A percentile compares a stretch with the other conserved stretches of the same genome.
phyloP scores from a whole-genome alignment of 2,329 filamentous ascomycete genomes.

The Colletotrichum cuscutae region DNA sequence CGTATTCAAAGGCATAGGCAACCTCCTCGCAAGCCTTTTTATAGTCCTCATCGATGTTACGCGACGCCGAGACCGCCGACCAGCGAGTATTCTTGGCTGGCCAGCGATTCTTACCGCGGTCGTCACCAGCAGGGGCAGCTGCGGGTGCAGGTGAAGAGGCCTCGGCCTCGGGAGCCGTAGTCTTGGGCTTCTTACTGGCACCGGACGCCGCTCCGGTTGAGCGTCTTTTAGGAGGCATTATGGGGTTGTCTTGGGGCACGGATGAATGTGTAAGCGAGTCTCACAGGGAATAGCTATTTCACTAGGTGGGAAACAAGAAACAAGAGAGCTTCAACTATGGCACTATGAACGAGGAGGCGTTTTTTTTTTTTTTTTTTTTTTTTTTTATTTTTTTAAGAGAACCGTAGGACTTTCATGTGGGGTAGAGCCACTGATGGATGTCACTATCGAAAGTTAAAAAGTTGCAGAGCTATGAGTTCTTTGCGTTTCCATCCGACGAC shows the following conservation, averaged over 20 bases:
- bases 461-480: background rate
- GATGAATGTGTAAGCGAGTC: background rate
- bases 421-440: background rate
- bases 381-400: no score
- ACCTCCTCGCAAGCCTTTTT: slow-evolving; percentile 39
- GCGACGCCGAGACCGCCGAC: slow-evolving; percentile 46
- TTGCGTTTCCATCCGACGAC: slow-evolving; percentile 8
- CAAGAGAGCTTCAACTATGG: no score
- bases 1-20: slow-evolving; percentile 41
- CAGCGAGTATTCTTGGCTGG: slow-evolving; percentile 41
- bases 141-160: background rate
- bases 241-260: background rate
- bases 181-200: slow-evolving; percentile 11
- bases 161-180: background rate
- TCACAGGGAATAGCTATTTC: background rate
- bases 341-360: background rate
- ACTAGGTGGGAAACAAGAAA: background rate
- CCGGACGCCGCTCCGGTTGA: background rate
- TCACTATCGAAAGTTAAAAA: background rate
- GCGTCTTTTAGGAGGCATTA: slow-evolving; percentile 19
- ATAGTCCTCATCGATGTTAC: slow-evolving; percentile 45
- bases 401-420: no score
- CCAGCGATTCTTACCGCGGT: background rate
- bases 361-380: no score
- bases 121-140: background rate